Base-by-base conservation (phyloP, 2,329 filamentous ascomycete genomes). In the Ophiostoma fasciatum region DNA sequence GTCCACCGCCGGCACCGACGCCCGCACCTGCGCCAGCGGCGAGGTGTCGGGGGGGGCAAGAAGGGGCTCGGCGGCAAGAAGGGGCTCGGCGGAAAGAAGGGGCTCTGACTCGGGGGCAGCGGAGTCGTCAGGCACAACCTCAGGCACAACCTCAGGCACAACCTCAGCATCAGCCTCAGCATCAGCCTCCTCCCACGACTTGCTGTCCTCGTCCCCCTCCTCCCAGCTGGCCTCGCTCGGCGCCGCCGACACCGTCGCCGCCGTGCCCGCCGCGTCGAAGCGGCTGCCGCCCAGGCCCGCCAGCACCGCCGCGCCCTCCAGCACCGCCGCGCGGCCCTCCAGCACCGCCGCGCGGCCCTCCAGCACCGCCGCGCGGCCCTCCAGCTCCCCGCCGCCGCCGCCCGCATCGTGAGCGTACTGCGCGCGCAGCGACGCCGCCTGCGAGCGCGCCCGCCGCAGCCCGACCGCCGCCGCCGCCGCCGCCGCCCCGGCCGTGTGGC, bases 1-100 rank as follows among this genome's bases (percentile, higher is more conserved):
- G 57, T 90, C 82, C 22, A 72, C 77, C 4, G 81, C 74, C 11
- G 79, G 66, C 7, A 90, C 82, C 0, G 81, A 84, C 30, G 82
- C 82, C 39, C 82, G 74, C 26, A 90, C 83, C 52, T 83, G 78
- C 31, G 82, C 64, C 52, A 88, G 83, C 10, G 77, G 76, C 0
- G 79, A 83, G 54, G 84, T 77, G 51, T 82, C 78, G 13, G 66
- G 61, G 11, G 70, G 68, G 14, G 4, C 35, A 33, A 42, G 72
- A 59, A 22, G 64, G 58, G 19, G 70, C 64, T 50, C 48, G 18
- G 54, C 54, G 11, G 54, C 51, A 19, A 51, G 50, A 14, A 56
- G 56, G 12, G 57, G 28, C 5, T 11, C 23, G 14, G 18, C 21
- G 7, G 31, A 28, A 19, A 51, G 50, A 14, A 56, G 56, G 12